Evolutionary conservation across 257 asterid species (phyloP).

Genomic region (Solanum habrochaites): DNA sequence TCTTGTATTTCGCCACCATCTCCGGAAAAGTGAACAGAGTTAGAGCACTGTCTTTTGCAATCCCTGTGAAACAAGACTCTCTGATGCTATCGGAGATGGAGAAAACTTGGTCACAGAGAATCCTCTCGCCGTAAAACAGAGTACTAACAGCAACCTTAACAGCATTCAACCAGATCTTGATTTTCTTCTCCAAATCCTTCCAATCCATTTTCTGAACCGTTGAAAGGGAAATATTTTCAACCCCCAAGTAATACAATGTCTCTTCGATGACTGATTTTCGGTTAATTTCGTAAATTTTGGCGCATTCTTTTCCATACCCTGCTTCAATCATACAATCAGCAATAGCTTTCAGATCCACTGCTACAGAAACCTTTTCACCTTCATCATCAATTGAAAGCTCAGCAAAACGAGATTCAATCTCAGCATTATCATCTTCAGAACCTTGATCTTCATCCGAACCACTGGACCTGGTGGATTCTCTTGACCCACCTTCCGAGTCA

Average conservation of each 20-base stretch:
- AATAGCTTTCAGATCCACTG: constrained; percentile 40
- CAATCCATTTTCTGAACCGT: constrained; percentile 73
- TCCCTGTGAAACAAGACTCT: constrained; percentile 55
- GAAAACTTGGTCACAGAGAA: constrained; percentile 60
- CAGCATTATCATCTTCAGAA: constrained; percentile 23
- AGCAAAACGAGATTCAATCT: not conserved
- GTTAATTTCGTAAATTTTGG: constrained; percentile 36
- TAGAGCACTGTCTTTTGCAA: constrained; percentile 40
- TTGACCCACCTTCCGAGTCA: constrained; percentile 43
- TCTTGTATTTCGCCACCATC: constrained; percentile 43
- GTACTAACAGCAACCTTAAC: constrained; percentile 43
- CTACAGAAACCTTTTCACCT: constrained; percentile 2
- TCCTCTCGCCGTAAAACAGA: constrained; percentile 53
- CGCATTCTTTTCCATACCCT: constrained; percentile 66
- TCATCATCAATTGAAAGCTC: not conserved
- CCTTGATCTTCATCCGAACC: constrained; percentile 33
- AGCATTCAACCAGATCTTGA: constrained; percentile 46
- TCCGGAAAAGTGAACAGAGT: constrained; percentile 44
- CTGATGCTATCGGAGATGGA: constrained; percentile 44
- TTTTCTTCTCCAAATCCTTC: constrained; percentile 41
- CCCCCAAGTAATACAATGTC: constrained; percentile 49
- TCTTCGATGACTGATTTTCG: constrained; percentile 73
- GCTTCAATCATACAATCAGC: constrained; percentile 68
- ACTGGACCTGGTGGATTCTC: constrained; percentile 19
- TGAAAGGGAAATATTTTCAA: constrained; percentile 32